Percentiles rank a stretch among this genome's conserved stretches.
Conservation (phyloP, 352 stramenopile species). For the Phytophthora cactorum region DNA sequence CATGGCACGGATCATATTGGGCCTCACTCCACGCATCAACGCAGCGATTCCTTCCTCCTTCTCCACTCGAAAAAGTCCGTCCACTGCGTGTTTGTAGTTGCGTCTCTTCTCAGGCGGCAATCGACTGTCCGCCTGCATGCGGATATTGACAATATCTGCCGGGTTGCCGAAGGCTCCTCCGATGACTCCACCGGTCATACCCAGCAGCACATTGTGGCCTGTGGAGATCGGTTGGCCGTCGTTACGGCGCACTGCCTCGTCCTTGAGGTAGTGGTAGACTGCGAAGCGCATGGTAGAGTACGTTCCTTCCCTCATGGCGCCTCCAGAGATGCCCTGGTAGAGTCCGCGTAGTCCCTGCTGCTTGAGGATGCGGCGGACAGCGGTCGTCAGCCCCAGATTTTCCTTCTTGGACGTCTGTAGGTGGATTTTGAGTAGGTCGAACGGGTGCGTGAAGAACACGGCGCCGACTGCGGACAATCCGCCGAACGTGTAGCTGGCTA, state of each 20-base stretch:
- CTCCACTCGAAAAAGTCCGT: slow-evolving; percentile 69
- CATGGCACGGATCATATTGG: slow-evolving; percentile 88
- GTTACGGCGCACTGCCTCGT: slow-evolving; percentile 72
- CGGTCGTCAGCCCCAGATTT: slow-evolving; percentile 57
- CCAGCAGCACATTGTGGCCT: slow-evolving; percentile 70
- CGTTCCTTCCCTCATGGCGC: slow-evolving; percentile 81
- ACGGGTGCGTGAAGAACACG: slow-evolving; percentile 88
- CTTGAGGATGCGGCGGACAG: slow-evolving; percentile 62
- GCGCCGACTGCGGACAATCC: slow-evolving; percentile 80
- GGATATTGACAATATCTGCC: slow-evolving; percentile 86
- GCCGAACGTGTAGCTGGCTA: slow-evolving; percentile 77
- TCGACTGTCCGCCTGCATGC: slow-evolving; percentile 82
- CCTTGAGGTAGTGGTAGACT: slow-evolving; percentile 86
- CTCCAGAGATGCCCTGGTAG: slow-evolving; percentile 83
- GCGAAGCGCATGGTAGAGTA: slow-evolving; percentile 88
- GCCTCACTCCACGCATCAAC: slow-evolving; percentile 74
- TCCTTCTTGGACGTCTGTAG: slow-evolving; percentile 83
- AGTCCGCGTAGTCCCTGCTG: slow-evolving; percentile 73
- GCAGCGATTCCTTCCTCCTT: slow-evolving; percentile 68
- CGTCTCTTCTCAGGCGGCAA: slow-evolving; percentile 65
- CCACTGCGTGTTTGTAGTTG: slow-evolving; percentile 85
- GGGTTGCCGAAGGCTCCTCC: slow-evolving; percentile 76
- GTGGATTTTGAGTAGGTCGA: slow-evolving; percentile 86
- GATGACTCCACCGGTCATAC: slow-evolving; percentile 72
- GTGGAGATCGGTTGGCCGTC: slow-evolving; percentile 71